Percentiles rank a stretch among this genome's conserved stretches.
These are phyloP conservation scores for Curvularia sp. DNA, from an alignment of 2,329 filamentous ascomycete species.

Conservation along the genomic window DNA sequence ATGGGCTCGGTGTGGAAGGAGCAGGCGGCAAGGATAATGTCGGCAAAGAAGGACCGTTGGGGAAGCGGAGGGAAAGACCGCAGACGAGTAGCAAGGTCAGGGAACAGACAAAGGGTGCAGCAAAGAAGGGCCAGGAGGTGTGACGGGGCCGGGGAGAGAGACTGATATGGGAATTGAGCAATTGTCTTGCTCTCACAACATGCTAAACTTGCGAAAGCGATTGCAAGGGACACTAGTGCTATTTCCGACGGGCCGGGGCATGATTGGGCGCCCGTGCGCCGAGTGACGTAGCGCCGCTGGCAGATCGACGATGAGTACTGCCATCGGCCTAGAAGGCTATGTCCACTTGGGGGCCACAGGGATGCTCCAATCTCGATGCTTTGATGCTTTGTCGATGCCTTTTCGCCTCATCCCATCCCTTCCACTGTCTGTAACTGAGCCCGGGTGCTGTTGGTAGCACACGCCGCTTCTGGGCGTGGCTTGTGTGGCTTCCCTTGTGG, in stretches of 20 bases:
- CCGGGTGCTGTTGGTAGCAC: not conserved
- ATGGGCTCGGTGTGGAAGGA: not conserved
- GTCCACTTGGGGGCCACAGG: too few relatives aligned
- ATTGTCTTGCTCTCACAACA: constrained; percentile 10
- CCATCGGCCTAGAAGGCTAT: constrained; percentile 1
- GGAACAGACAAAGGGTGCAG: not conserved
- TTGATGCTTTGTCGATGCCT: constrained; percentile 3
- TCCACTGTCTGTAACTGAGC: too few relatives aligned
- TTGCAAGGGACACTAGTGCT: constrained; percentile 5
- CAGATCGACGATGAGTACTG: constrained; percentile 13
- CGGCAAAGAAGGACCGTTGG: not conserved
- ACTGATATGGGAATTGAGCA: constrained; percentile 22
- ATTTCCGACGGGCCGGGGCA: not conserved
- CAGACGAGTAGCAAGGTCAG: not conserved
- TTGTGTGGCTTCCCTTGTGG: too few relatives aligned
- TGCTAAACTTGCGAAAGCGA: constrained; percentile 22
- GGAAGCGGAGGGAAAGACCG: not conserved
- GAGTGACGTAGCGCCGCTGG: constrained; percentile 15
- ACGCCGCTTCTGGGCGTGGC: not conserved
- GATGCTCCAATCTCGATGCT: constrained; percentile 2
- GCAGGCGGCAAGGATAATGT: not conserved
- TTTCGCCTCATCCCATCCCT: not conserved
- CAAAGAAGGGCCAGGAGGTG: constrained; percentile 9
- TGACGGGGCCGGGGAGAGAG: not conserved
- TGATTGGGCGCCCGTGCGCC: constrained; percentile 9